Evolutionary conservation across 495 filamentous ascomycete species (phyloP), one percentile per base, ranked within the genome.

Genomic region (Neurospora sp.): DNA sequence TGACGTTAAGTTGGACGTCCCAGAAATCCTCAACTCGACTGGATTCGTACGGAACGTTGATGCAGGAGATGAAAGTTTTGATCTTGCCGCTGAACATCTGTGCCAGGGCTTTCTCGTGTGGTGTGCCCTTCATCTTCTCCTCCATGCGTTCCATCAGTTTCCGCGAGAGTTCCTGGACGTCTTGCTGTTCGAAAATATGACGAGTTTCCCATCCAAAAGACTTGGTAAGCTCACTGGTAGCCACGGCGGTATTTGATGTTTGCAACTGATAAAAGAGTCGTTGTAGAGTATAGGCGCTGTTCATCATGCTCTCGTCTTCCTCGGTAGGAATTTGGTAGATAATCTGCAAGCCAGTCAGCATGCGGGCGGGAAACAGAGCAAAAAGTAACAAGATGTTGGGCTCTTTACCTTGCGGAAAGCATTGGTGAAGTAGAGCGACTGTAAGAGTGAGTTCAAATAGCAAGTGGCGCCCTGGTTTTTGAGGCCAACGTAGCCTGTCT

Each of bases 381-480:
- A 69, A 31, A 31, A 39, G 71, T 12, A 8, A 18, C 27, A 60
- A 14, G 1, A 46, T 14, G 44, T 23, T 18, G 4, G 3, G 12
- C 5, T 23, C 71, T 80, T 73, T 85, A 95, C 93, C 87, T 97
- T 97, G 80, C 96, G 91, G 84, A 99, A 99, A 38, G 91, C 90
- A 82, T 97, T 98, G 70, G 96, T 99, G 81, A 99, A 98, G 80
- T 95, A 99, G 39, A 99, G 83, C 9, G 96, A 98, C 81, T 99
- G 96, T 39, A 99, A 84, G 11, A 99, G 90, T 3, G 96, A 99
- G 82, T 99, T 99, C 27, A 99, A 87, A 80, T 99, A 99, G 84
- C 96, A 99, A 9, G 96, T 99, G 27, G 96, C 96, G 73, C 96
- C 96, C 82, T 99, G 96, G 78, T 99, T 99, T 79, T 95, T 96